phyloP scores from a whole-genome alignment of 192 early-diverging fungal genomes.

The Gigaspora rosea region DNA sequence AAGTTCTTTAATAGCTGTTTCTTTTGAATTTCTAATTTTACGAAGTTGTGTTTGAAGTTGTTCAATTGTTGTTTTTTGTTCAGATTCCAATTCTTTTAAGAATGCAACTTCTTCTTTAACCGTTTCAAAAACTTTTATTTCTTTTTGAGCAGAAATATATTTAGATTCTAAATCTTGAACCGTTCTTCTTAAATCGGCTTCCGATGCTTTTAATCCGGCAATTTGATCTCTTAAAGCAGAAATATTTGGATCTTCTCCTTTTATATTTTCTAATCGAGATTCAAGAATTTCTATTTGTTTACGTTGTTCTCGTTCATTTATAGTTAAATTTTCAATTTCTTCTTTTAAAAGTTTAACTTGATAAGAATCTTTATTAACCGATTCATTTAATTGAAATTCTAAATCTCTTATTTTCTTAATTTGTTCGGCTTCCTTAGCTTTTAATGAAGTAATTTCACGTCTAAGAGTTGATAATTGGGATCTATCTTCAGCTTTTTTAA shows the following conservation, averaged over 20 bases:
- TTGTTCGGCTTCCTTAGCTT: slow-evolving; percentile 10
- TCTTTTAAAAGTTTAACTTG: slow-evolving; percentile 11
- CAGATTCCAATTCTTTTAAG: slow-evolving; percentile 1
- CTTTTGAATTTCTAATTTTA: slow-evolving; percentile 17
- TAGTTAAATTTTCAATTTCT: slow-evolving; percentile 3
- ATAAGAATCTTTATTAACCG: neutral
- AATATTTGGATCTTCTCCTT: slow-evolving; percentile 13
- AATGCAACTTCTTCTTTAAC: slow-evolving; percentile 4
- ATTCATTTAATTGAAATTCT: neutral
- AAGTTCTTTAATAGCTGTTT: slow-evolving; percentile 16
- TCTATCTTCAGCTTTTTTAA: slow-evolving; percentile 9
- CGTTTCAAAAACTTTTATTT: slow-evolving; percentile 19
- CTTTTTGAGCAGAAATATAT: slow-evolving; percentile 6
- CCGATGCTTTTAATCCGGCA: slow-evolving; percentile 8
- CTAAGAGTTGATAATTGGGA: neutral
- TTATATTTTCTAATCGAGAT: slow-evolving; percentile 7
- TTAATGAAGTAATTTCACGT: neutral
- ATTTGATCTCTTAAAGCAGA: slow-evolving; percentile 19
- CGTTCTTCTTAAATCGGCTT: neutral
- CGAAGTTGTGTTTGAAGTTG: slow-evolving; percentile 15
- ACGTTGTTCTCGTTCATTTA: slow-evolving; percentile 13
- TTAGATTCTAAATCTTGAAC: slow-evolving; percentile 20
- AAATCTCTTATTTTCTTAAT: neutral
- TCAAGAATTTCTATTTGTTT: slow-evolving; percentile 15
- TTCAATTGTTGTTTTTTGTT: slow-evolving; percentile 20